Base-by-base conservation (phyloP, 2,329 filamentous ascomycete species). In the Fusarium poae region DNA sequence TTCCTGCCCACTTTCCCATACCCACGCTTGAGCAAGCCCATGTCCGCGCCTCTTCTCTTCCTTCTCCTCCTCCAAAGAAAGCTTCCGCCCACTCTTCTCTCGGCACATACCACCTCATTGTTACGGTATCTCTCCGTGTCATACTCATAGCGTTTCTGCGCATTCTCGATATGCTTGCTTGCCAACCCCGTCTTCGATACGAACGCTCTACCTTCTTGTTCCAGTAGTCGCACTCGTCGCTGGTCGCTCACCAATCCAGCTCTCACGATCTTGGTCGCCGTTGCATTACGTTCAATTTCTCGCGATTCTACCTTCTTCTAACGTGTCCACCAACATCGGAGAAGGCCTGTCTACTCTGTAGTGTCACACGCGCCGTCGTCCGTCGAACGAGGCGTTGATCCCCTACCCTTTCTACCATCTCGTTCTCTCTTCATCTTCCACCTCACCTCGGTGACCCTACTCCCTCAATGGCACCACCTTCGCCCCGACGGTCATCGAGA, bases 401-500 rank as follows among this genome's bases (percentile, higher is more conserved):
- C 54, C 40, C 29, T 40, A 51, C 40, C 44, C 25, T 62, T 48
- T 49, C 51, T 48, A 44, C 49, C 65, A 55, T 56, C 51, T 58
- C 35, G 35, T 49, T 58, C 35, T 50, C 59, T 56, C 45, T 67
- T 51, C 52, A 58, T 50, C 56, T 72, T 69, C 69, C 75, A 72
- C 68, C 67, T 72, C 76, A 74, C 78, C 73, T 71, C 70, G 72
- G 69, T 67, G 72, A 60, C 54, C 65, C 57, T 58, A 54, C 71
- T 61, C 61, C 49, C 79, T 83, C 82, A 84, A 87, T 88, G 86
- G 86, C 86, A 84, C 86, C 83, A 77, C 82, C 82, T 74, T 87
- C 91, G 78, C 92, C 92, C 79, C 91, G 95, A 82, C 92, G 95
- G 79, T 97, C 94, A 77, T 96, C 94, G 81, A 91, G 95, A 86